Base-by-base conservation (phyloP, 768 basidiomycete genomes). In the Tulasnella calospora region DNA sequence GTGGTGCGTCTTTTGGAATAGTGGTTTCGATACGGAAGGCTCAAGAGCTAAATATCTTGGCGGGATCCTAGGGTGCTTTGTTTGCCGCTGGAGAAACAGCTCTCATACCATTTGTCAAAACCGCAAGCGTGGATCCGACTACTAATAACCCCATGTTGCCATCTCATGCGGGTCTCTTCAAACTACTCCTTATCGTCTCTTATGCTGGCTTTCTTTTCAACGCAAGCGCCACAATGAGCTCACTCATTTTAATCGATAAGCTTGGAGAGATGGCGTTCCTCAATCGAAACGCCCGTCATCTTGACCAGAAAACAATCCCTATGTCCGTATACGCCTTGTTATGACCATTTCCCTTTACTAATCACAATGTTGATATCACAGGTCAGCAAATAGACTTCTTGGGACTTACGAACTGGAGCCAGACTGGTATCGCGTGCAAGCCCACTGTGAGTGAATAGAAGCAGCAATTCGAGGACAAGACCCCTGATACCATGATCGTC, bases 231-330 rank as follows among this genome's bases (percentile, higher is more conserved):
- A 73, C 73, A 33, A 73, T 73, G 2, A 73, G 41, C 38, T 73
- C 73, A 1, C 47, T 73, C 13, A 47, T 73, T 13, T 44, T 73
- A 19, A 73, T 38, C 15, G 73, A 73, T 40, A 41, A 73, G 73
- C 73, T 73, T 30, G 73, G 73, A 73, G 73, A 73, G 23, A 73
- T 73, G 73, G n/a, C 73, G n/a, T 73, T 73, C 41, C 73, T 41
- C 41, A 44, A 41, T 40, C 13, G 73, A 44, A 46, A 46, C 38
- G 2, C 30, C 40, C 13, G 9, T 3, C 8, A 4, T 23, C 6
- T 5, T 2, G 17, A 21, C 55, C 21, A 13, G 21, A 57, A 57
- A 23, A 27, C 55, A 3, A 27, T 57, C 55, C 55, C 55, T 2
- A 30, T 27, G 55, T 57, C n/a, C 3, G 23, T 23, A 57, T 9